phyloP scores from a whole-genome alignment of 257 asterid genomes.

The Asclepias syriaca region DNA sequence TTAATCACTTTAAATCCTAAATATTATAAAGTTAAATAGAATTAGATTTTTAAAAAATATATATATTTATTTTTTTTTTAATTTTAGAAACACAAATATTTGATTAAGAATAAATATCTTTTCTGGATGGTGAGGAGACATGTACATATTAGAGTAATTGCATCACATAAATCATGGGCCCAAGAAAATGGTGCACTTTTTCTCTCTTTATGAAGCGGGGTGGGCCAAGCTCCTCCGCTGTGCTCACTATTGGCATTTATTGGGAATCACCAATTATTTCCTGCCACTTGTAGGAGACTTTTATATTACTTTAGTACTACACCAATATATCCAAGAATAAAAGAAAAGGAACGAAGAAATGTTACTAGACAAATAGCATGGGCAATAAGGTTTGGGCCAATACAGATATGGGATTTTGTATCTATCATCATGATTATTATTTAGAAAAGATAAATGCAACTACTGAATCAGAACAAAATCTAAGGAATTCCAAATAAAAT shows the following conservation, averaged over 20 bases:
- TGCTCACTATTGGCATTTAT: background rate
- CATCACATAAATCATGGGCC: slow-evolving; percentile 4
- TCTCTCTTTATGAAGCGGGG: background rate
- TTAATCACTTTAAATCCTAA: too few species aligned
- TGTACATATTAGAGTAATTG: background rate
- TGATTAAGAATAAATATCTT: too few species aligned
- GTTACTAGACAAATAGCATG: too few species aligned
- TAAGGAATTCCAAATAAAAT: background rate
- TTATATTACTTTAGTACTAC: too few species aligned
- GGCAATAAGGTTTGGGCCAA: background rate
- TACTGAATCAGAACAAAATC: background rate
- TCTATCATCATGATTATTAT: background rate
- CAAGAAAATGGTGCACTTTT: background rate
- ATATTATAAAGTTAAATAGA: too few species aligned
- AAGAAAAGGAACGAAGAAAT: background rate
- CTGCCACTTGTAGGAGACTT: background rate
- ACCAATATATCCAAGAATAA: background rate
- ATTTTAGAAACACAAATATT: too few species aligned
- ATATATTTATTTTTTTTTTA: too few species aligned
- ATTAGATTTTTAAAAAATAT: too few species aligned
- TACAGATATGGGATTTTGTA: background rate
- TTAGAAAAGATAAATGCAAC: background rate
- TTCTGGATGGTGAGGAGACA: too few species aligned
- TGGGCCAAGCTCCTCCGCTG: background rate
- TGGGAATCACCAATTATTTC: background rate